These are phyloP conservation scores for Nicotiana noctiflora DNA, from an alignment of 257 asterid genomes.

Conservation along the genomic window DNA sequence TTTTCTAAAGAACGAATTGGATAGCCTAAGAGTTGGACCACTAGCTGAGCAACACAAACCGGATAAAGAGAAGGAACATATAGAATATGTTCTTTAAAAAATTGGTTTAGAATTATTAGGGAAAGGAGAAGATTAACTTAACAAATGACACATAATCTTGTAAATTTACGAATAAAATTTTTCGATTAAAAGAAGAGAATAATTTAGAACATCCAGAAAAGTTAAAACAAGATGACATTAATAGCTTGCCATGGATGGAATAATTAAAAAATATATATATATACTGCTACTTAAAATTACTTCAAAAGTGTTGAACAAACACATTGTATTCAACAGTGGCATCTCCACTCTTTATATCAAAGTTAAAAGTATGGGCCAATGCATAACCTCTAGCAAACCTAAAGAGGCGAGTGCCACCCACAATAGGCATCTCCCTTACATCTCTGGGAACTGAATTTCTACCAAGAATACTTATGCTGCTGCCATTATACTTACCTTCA, in stretches of 20 bases:
- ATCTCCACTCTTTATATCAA: constrained; percentile 28
- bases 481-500: constrained; percentile 42
- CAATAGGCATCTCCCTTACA: constrained; percentile 57
- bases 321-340: constrained; percentile 62
- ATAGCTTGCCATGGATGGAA: background rate
- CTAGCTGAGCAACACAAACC: too few species aligned
- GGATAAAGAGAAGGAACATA: too few species aligned
- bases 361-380: constrained; percentile 33
- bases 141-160: too few species aligned
- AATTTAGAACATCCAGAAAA: background rate
- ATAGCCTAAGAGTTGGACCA: too few species aligned
- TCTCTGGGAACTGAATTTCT: constrained; percentile 29
- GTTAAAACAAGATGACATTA: background rate
- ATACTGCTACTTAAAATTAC: background rate
- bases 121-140: too few species aligned
- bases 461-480: constrained; percentile 46
- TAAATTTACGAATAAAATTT: background rate
- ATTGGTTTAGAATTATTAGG: too few species aligned
- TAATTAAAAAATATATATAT: background rate
- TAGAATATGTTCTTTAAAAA: too few species aligned
- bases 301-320: constrained; percentile 35
- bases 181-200: background rate
- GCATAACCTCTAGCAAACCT: constrained; percentile 57
- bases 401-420: constrained; percentile 51
- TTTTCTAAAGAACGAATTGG: too few species aligned